Percentiles rank a stretch among this genome's conserved stretches.
These are phyloP conservation scores for Phytophthora hibernalis DNA, from an alignment of 352 stramenopile genomes.

Conservation along the genomic window DNA sequence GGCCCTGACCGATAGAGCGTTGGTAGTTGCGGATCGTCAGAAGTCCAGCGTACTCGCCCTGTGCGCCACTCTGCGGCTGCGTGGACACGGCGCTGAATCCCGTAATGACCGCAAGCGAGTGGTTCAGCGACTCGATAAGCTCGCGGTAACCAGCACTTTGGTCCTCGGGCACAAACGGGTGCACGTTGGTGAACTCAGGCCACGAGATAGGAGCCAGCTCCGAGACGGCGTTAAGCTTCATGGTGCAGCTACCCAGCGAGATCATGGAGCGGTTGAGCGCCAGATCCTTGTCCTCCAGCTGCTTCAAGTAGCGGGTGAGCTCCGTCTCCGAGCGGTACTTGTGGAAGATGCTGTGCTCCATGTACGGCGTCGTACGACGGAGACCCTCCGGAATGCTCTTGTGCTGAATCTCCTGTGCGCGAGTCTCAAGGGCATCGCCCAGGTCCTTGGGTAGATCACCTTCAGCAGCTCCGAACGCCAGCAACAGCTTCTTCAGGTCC, in stretches of 20 bases:
- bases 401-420: constrained; percentile 60
- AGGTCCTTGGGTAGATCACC: constrained; percentile 45
- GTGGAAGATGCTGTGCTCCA: constrained; percentile 97
- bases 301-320: constrained; percentile 97
- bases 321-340: constrained; percentile 97
- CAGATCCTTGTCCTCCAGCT: constrained; percentile 98
- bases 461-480: constrained; percentile 67
- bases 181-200: constrained; percentile 97
- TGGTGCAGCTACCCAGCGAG: constrained; percentile 99
- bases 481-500: constrained; percentile 91
- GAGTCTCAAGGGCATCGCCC: constrained; percentile 57
- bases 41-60: constrained; percentile 98
- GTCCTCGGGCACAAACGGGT: constrained; percentile 97
- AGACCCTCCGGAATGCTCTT: constrained; percentile 68
- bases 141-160: constrained; percentile 97
- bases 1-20: constrained; percentile 87
- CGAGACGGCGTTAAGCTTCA: constrained; percentile 99
- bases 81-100: constrained; percentile 97
- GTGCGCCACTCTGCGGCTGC: constrained; percentile 98
- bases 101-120: constrained; percentile 97
- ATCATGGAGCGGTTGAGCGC: constrained; percentile 99
- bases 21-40: constrained; percentile 98
- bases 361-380: constrained; percentile 77
- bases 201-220: constrained; percentile 98
- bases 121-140: constrained; percentile 97